phyloP scores from a whole-genome alignment of 139 green algal species.

The Chlorella sp. region DNA sequence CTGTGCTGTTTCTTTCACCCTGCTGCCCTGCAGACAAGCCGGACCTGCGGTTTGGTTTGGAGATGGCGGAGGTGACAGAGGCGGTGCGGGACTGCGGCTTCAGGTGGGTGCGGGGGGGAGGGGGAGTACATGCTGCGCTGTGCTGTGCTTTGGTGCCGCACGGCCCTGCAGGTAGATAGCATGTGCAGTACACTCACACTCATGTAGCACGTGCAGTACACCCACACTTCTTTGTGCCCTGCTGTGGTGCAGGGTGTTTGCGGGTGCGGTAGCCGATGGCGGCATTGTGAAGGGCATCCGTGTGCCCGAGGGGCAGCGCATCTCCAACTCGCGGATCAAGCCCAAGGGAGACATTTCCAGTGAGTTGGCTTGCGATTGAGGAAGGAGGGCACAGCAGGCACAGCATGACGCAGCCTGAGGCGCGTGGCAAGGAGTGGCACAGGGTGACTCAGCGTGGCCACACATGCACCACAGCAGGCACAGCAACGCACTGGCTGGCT shows the following conservation, averaged over 20 bases:
- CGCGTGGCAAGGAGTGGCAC: too few species aligned
- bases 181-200: background rate
- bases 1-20: background rate
- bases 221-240: background rate
- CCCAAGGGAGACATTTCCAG: conserved; percentile 85
- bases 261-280: conserved; percentile 67
- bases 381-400: too few species aligned
- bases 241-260: conserved; percentile 79
- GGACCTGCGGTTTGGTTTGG: conserved; percentile 89
- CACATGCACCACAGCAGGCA: too few species aligned
- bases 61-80: conserved; percentile 75
- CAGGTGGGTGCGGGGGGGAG: conserved; percentile 47
- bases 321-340: conserved; percentile 89
- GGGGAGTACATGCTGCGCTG: too few species aligned
- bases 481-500: too few species aligned
- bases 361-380: background rate
- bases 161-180: too few species aligned
- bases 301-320: conserved; percentile 78
- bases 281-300: conserved; percentile 87
- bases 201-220: too few species aligned
- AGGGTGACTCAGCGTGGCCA: too few species aligned
- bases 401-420: too few species aligned
- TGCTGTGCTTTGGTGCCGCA: too few species aligned
- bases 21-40: conserved; percentile 74
- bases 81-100: conserved; percentile 76